These are phyloP conservation scores for Boletus rubescentipes DNA, from an alignment of 768 basidiomycete genomes.

Conservation along the genomic window DNA sequence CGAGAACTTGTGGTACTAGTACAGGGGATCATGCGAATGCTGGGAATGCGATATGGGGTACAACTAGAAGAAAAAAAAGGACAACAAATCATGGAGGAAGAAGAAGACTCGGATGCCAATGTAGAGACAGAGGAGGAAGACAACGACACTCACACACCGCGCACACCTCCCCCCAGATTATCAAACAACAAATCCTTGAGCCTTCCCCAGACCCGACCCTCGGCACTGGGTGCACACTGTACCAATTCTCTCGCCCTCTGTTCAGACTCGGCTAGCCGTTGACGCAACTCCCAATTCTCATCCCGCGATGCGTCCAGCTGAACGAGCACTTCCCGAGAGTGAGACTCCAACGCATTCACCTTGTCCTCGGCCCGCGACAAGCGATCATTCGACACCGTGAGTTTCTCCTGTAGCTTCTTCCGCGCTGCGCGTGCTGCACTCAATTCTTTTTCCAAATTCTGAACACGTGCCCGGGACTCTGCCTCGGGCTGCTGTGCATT, in stretches of 20 bases:
- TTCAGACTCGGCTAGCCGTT: constrained; percentile 24
- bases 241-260: constrained; percentile 16
- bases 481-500: not conserved
- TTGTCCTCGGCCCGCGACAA: constrained; percentile 17
- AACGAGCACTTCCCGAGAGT: constrained; percentile 17
- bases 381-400: constrained; percentile 15
- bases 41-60: constrained; percentile 20
- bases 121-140: not conserved
- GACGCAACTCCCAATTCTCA: constrained; percentile 25
- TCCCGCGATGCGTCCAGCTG: constrained; percentile 19
- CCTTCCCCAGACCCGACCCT: constrained; percentile 27
- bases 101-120: constrained; percentile 5
- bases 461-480: constrained; percentile 12
- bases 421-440: constrained; percentile 11
- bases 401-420: constrained; percentile 18
- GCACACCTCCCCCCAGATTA: constrained; percentile 19
- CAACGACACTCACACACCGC: constrained; percentile 19
- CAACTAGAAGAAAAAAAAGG: constrained; percentile 12
- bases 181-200: constrained; percentile 32
- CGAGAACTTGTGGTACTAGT: constrained; percentile 16
- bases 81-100: not conserved
- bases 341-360: constrained; percentile 20
- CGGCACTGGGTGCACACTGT: constrained; percentile 14
- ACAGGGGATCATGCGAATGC: constrained; percentile 27
- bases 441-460: constrained; percentile 28